phyloP scores from a whole-genome alignment of 345 rosid species.

The Psidium guajava region DNA sequence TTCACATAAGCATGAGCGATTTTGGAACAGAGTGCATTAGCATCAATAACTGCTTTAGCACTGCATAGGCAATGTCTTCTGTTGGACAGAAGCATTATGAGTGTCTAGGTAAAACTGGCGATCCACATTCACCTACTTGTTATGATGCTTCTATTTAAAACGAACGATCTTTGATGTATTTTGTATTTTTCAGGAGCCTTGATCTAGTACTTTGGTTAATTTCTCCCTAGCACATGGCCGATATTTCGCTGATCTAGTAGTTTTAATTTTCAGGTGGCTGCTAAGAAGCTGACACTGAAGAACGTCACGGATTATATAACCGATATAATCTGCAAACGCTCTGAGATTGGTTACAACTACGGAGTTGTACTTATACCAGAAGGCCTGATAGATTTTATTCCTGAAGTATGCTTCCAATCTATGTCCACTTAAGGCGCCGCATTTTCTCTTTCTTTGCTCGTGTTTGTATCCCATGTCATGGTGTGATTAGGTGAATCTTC shows the following conservation, averaged over 20 bases:
- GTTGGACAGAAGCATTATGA: neutral
- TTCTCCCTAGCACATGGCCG: neutral
- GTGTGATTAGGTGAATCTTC: no score
- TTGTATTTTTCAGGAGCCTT: neutral
- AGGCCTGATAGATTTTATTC: slow-evolving; percentile 97
- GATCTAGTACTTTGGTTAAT: neutral
- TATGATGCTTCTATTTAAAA: neutral
- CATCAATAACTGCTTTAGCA: neutral
- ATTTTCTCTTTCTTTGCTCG: neutral
- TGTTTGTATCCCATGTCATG: neutral
- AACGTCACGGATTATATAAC: slow-evolving; percentile 80
- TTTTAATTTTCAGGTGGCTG: slow-evolving; percentile 46
- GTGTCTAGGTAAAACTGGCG: neutral
- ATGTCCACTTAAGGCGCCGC: neutral
- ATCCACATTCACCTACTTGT: neutral
- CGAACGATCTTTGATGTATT: neutral
- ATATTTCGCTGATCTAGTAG: neutral
- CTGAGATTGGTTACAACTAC: slow-evolving; percentile 63
- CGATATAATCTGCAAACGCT: slow-evolving; percentile 66
- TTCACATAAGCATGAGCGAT: neutral
- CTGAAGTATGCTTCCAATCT: slow-evolving; percentile 45
- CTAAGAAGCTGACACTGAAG: slow-evolving; percentile 69
- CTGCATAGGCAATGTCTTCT: neutral
- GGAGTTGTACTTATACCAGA: slow-evolving; percentile 95
- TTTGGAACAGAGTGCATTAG: neutral